Evolutionary conservation across 1,284 basidiomycete genomes (phyloP), one percentile per base, ranked within the genome.

Genomic region (Ceratobasidium papillatum): DNA sequence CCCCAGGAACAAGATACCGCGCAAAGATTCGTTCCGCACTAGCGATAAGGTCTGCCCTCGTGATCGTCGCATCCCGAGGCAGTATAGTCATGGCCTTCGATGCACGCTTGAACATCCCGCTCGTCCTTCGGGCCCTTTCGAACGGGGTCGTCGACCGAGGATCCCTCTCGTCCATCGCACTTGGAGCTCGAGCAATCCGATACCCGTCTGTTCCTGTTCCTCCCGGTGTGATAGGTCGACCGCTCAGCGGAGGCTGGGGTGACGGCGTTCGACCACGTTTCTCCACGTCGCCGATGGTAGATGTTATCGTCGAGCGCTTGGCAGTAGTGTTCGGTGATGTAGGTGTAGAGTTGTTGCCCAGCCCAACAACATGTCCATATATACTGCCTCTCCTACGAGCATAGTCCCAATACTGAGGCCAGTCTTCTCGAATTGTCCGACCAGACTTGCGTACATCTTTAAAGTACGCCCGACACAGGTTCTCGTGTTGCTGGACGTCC

Each of bases 401-500:
- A 80, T 95, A 94, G 78, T 93, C 90, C 88, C 94, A 96, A 81
- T 96, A 99, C 81, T 96, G 94, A 3, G 97, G 97, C 96, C 96
- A 99, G 81, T 98, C 97, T 25, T 98, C 94, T 81, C 92, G 91
- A 79, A 99, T 92, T 8, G 91, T 90, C 47, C 93, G 89, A 8
- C 96, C 96, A 0, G 95, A 95, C 84, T 96, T 95, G 80, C 94
- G 91, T 76, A 99, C 88, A 82, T 99, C 97, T 86, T 98, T 98
- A 89, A 99, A 98, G 83, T 98, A 99, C 7, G 96, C 97, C 75
- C 96, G 89, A 83, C 96, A 99, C 54, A 99, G 89, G 81, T 98
- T 98, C 84, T 99, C 98, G 82, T 99, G 97, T 84, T 99, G 97
- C 80, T 98, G 95, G 1, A 99, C 97, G 81, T 99, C 97, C 41